These are phyloP conservation scores for Exophiala phaeomuriformis DNA, from an alignment of 2,329 filamentous ascomycete species.

Conservation along the genomic window DNA sequence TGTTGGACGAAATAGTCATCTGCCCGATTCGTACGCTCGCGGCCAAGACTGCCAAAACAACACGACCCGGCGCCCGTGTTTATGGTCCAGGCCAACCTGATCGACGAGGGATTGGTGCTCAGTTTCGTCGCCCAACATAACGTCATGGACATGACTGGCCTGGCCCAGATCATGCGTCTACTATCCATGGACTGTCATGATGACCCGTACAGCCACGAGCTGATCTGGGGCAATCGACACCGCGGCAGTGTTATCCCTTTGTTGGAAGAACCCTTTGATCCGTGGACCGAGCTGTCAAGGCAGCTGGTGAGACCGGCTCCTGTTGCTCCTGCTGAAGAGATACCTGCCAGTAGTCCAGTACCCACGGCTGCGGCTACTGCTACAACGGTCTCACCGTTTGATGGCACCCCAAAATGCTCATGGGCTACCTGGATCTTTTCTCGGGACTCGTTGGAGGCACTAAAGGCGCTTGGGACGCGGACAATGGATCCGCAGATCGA, in stretches of 20 bases:
- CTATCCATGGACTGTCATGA: slow-evolving; percentile 45
- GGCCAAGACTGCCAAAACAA: slow-evolving; percentile 5
- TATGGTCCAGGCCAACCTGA: slow-evolving; percentile 44
- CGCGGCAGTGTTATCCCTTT: slow-evolving; percentile 36
- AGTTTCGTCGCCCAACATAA: slow-evolving; percentile 45
- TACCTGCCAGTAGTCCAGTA: background rate
- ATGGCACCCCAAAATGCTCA: slow-evolving; percentile 28
- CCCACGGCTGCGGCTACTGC: background rate
- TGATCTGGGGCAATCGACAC: slow-evolving; percentile 38
- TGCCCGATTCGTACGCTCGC: slow-evolving; percentile 38
- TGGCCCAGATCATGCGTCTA: slow-evolving; percentile 42
- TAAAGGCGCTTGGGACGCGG: slow-evolving; percentile 39
- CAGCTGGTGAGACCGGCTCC: slow-evolving; percentile 31
- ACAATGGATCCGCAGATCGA: slow-evolving; percentile 15
- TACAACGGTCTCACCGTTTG: background rate
- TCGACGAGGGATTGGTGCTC: slow-evolving; percentile 45
- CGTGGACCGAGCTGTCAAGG: slow-evolving; percentile 33
- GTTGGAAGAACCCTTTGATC: slow-evolving; percentile 34
- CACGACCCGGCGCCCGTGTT: slow-evolving; percentile 37
- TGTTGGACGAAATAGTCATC: slow-evolving; percentile 44
- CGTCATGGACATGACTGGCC: slow-evolving; percentile 47
- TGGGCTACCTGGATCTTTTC: slow-evolving; percentile 46
- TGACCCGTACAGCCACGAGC: slow-evolving; percentile 44
- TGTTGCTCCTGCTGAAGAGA: slow-evolving; percentile 3
- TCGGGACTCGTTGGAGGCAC: slow-evolving; percentile 30